Evolutionary conservation across 2,329 filamentous ascomycete species (phyloP), one percentile per base, ranked within the genome.

Genomic region (Aspergillus sojae): DNA sequence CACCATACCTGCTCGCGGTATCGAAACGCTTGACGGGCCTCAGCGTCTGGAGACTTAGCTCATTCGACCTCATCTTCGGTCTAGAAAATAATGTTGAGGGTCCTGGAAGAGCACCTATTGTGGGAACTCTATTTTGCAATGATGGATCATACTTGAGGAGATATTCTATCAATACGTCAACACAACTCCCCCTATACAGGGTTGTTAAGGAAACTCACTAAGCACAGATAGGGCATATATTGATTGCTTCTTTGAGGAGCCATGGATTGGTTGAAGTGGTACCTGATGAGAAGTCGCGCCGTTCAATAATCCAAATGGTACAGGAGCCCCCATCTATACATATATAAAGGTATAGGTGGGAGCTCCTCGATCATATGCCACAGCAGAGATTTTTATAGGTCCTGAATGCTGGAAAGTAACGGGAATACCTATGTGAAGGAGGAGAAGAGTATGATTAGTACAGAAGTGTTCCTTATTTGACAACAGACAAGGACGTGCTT

Each of bases 401-500:
- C 11, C 28, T 32, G 16, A 3, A 32, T 19, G 48, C 16, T 34
- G 21, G 14, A 5, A 19, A 32, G 10, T 21, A 19, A 52, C 16
- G 4, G n/a, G 2, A 14, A 3, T 52, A 11, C 4, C 10, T 12
- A 21, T n/a, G 9, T 34, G 23, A 52, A 48, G 3, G 16, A 52
- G 5, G 28, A 43, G 26, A n/a, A 48, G 36, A 39, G 28, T 14
- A 54, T 32, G 21, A 43, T 50, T 23, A 46, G 10, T 57, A 23
- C 9, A 26, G 28, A 21, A 21, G 54, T 58, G 54, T 53, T 53
- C 10, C 10, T 21, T 34, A n/a, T 6, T 41, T 41, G 43, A 56
- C 21, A 50, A 21, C 34, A 64, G 61, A 60, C 50, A 62, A 62
- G 65, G 48, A 41, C 36, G 16, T 58, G n/a, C 48, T 65, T 62